A percentile compares a stretch with the other conserved stretches of the same genome.
phyloP scores from a whole-genome alignment of 2,329 filamentous ascomycete species.

The Drechslera avenae region DNA sequence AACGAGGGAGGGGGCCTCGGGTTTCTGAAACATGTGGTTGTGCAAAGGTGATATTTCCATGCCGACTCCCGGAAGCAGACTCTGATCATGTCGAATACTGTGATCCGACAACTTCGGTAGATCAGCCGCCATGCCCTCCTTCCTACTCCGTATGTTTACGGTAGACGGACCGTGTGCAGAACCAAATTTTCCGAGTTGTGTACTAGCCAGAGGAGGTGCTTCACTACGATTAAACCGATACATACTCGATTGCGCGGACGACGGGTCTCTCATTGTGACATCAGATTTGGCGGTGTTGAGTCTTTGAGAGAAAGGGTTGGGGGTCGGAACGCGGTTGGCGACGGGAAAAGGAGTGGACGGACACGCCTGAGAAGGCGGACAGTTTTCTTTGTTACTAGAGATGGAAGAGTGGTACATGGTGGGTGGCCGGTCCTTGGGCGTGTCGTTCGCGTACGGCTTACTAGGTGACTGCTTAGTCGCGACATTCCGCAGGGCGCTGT shows the following conservation, averaged over 20 bases:
- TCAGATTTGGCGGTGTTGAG: slow-evolving; percentile 24
- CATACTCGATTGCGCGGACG: slow-evolving; percentile 20
- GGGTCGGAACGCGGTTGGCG: slow-evolving; percentile 24
- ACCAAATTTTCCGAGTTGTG: slow-evolving; percentile 17
- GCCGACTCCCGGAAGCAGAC: slow-evolving; percentile 1
- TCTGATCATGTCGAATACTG: slow-evolving; percentile 24
- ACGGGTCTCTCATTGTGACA: slow-evolving; percentile 30
- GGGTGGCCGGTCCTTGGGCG: slow-evolving; percentile 4
- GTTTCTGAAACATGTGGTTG: not conserved
- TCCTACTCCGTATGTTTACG: slow-evolving; percentile 29
- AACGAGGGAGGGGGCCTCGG: slow-evolving; percentile 4
- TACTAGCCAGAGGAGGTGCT: slow-evolving; percentile 1
- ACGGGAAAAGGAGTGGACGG: slow-evolving; percentile 15
- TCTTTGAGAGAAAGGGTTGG: slow-evolving; percentile 25
- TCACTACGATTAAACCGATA: slow-evolving; percentile 14
- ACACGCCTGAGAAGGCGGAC: slow-evolving; percentile 11
- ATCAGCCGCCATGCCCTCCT: slow-evolving; percentile 27
- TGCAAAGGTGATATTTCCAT: not conserved
- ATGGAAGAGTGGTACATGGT: slow-evolving; percentile 11
- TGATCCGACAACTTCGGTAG: slow-evolving; percentile 10
- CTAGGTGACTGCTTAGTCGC: slow-evolving; percentile 17
- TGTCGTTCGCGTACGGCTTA: slow-evolving; percentile 3
- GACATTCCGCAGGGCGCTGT: slow-evolving; percentile 12
- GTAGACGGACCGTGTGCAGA: slow-evolving; percentile 24
- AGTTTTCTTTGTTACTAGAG: slow-evolving; percentile 30